Evolutionary conservation across 2,329 filamentous ascomycete genomes (phyloP).

Genomic region (Davidsoniella virescens): DNA sequence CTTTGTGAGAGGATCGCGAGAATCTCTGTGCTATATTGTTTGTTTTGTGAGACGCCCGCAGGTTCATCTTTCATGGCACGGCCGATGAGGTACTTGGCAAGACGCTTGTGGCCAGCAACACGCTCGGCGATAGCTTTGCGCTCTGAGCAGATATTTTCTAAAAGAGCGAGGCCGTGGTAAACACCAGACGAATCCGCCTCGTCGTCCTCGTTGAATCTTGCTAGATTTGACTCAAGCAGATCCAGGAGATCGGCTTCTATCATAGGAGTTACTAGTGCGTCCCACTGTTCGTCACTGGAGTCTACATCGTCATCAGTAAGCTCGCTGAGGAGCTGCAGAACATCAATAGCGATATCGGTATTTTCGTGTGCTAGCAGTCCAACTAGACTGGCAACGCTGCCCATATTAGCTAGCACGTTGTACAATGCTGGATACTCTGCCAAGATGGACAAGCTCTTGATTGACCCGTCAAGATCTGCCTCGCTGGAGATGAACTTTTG

Average conservation of each 20-base stretch:
- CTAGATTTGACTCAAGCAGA: constrained; percentile 61
- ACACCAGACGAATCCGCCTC: constrained; percentile 65
- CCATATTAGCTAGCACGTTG: constrained; percentile 59
- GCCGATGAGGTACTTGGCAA: constrained; percentile 62
- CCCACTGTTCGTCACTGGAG: constrained; percentile 49
- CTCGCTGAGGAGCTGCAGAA: constrained; percentile 77
- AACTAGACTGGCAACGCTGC: constrained; percentile 58
- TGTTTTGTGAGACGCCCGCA: constrained; percentile 62
- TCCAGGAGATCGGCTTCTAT: constrained; percentile 51
- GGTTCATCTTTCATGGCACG: constrained; percentile 41
- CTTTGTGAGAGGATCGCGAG: constrained; percentile 76
- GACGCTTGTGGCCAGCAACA: constrained; percentile 49
- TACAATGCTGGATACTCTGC: constrained; percentile 78
- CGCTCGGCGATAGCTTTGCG: constrained; percentile 45
- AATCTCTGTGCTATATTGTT: constrained; percentile 86
- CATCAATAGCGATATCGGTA: constrained; percentile 86
- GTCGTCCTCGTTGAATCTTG: constrained; percentile 58
- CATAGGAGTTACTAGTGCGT: constrained; percentile 53
- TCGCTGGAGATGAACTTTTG: constrained; percentile 72
- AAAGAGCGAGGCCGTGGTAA: constrained; percentile 66
- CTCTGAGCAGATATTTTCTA: constrained; percentile 75
- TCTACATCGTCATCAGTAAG: constrained; percentile 80
- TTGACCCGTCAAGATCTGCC: constrained; percentile 75
- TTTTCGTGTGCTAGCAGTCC: constrained; percentile 84
- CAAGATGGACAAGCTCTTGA: constrained; percentile 74